These are phyloP conservation scores for Colletotrichum tofieldiae DNA, from an alignment of 2,329 filamentous ascomycete species.

Conservation along the genomic window DNA sequence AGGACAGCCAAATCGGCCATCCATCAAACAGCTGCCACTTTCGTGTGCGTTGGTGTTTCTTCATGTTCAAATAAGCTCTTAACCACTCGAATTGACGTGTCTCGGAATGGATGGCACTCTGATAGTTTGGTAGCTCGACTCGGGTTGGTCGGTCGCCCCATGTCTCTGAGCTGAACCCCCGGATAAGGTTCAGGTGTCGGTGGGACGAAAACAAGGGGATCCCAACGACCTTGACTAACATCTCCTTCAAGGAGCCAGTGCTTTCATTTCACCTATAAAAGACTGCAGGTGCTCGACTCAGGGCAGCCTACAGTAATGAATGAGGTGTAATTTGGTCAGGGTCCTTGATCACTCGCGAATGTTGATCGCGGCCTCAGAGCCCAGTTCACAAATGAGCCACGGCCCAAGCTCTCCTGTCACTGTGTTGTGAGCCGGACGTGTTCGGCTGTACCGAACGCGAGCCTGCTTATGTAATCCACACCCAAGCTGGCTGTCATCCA, in stretches of 20 bases:
- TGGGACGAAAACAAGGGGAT: neutral
- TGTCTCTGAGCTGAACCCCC: neutral
- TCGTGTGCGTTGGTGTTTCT: neutral
- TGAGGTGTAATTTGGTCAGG: neutral
- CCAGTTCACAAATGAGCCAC: neutral
- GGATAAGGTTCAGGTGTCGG: conserved; percentile 7
- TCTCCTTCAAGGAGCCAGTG: neutral
- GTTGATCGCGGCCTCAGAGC: neutral
- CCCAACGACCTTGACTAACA: neutral
- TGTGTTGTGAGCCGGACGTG: neutral
- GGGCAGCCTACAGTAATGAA: neutral
- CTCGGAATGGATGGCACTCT: neutral
- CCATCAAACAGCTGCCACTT: neutral
- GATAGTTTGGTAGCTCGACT: neutral
- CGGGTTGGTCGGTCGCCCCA: conserved; percentile 9
- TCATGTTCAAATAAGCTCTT: conserved; percentile 4
- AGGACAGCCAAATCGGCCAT: neutral
- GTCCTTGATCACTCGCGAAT: neutral
- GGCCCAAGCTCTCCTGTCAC: too few relatives aligned
- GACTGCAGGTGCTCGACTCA: neutral
- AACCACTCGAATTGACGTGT: neutral
- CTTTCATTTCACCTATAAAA: neutral
- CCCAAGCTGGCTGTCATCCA: neutral
- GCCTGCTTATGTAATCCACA: neutral
- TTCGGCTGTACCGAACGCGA: neutral